Percentiles rank a stretch among this genome's conserved stretches.
Evolutionary conservation across 495 filamentous ascomycete species (phyloP).

Genomic region (Ramalina peruviana): DNA sequence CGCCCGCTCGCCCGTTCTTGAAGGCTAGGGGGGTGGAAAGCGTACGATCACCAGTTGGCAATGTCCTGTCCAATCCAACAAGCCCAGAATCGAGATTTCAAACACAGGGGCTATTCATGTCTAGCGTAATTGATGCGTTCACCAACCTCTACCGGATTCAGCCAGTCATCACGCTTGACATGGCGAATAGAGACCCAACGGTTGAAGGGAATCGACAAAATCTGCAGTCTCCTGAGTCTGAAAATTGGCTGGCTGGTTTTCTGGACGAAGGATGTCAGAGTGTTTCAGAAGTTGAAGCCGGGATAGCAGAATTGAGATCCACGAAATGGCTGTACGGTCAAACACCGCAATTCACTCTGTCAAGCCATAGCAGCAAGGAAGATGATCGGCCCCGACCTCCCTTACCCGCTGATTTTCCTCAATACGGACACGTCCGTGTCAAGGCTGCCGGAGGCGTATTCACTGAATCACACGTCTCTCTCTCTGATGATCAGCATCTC

Average conservation of each 20-base stretch:
- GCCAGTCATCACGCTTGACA: constrained; percentile 9
- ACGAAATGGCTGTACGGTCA: constrained; percentile 67
- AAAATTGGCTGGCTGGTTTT: constrained; percentile 28
- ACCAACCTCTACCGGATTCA: constrained; percentile 14
- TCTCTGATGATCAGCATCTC: constrained; percentile 21
- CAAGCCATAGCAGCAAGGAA: constrained; percentile 26
- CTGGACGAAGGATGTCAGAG: constrained; percentile 34
- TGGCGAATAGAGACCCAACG: constrained; percentile 27
- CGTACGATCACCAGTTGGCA: constrained; percentile 69
- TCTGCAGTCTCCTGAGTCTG: constrained; percentile 19
- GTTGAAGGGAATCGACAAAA: constrained; percentile 26
- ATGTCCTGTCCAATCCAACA: constrained; percentile 42
- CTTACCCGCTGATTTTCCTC: constrained; percentile 4
- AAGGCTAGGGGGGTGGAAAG: constrained; percentile 83
- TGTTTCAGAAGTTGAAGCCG: constrained; percentile 38
- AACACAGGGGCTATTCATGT: constrained; percentile 15
- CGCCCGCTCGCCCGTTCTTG: constrained; percentile 60
- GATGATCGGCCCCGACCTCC: constrained; percentile 11
- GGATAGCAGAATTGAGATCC: constrained; percentile 56
- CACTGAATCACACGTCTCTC: constrained; percentile 28
- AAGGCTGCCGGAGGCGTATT: constrained; percentile 12
- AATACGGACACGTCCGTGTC: constrained; percentile 15
- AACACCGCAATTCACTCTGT: constrained; percentile 74
- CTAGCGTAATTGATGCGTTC: constrained; percentile 21
- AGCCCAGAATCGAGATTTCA: constrained; percentile 23